Percentiles rank a stretch among this genome's conserved stretches.
Conservation (phyloP, 768 basidiomycete genomes). For the Tubosaeta brunneosetosa region DNA sequence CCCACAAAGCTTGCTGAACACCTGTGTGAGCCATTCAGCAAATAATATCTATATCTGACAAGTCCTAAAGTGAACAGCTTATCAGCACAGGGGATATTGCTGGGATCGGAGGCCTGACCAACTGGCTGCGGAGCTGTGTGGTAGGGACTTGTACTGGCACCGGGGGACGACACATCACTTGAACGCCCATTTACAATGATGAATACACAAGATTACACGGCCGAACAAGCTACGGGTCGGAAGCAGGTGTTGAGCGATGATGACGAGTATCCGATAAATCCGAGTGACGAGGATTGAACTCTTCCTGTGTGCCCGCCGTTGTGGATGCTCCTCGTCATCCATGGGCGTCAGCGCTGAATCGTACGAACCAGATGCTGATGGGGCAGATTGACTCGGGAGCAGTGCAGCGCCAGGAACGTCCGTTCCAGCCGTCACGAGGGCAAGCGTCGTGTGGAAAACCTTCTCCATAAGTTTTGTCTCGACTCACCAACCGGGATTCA, state of each 20-base stretch:
- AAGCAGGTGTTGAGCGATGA: slow-evolving; percentile 68
- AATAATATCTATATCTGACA: too few relatives aligned
- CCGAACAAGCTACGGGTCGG: slow-evolving; percentile 37
- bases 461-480: slow-evolving; percentile 63
- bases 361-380: slow-evolving; percentile 42
- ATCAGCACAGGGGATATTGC: too few relatives aligned
- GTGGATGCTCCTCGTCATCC: slow-evolving; percentile 73
- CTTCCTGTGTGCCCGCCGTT: slow-evolving; percentile 54
- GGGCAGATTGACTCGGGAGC: slow-evolving; percentile 23
- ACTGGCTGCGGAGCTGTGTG: too few relatives aligned
- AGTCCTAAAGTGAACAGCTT: too few relatives aligned
- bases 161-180: too few relatives aligned
- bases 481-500: neutral
- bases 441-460: slow-evolving; percentile 70
- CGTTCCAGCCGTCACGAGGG: slow-evolving; percentile 57
- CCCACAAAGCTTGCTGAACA: too few relatives aligned
- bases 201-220: slow-evolving; percentile 17
- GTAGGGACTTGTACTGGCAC: too few relatives aligned
- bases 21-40: too few relatives aligned
- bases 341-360: slow-evolving; percentile 74
- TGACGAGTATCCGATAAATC: slow-evolving; percentile 58
- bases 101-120: too few relatives aligned
- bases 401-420: slow-evolving; percentile 71
- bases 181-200: too few relatives aligned
- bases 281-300: slow-evolving; percentile 72